phyloP scores from a whole-genome alignment of 1,139 yeast species.

The Meyerozyma carpophila region DNA sequence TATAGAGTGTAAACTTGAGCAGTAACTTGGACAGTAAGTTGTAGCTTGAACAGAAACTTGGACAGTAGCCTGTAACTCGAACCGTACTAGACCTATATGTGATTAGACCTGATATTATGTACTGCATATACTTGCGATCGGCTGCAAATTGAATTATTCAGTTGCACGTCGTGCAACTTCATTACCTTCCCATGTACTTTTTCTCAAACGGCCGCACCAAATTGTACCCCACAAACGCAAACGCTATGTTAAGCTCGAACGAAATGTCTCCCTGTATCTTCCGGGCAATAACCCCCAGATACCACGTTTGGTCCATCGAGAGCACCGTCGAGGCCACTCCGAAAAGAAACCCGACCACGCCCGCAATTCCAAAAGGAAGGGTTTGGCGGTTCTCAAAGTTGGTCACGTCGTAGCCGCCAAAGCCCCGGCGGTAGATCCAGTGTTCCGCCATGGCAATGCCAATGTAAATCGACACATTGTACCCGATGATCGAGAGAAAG shows the following conservation, averaged over 20 bases:
- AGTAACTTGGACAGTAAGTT: too few species aligned
- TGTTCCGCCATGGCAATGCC: constrained; percentile 25
- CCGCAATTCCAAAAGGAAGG: constrained; percentile 24
- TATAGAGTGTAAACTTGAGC: too few species aligned
- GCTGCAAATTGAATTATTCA: too few species aligned
- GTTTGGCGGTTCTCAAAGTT: constrained; percentile 17
- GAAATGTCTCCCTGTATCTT: constrained; percentile 25
- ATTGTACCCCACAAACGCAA: constrained; percentile 21
- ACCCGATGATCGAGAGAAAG: constrained; percentile 25
- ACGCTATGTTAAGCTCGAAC: constrained; percentile 20
- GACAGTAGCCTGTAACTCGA: too few species aligned
- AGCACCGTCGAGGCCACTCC: constrained; percentile 26
- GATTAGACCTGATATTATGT: too few species aligned
- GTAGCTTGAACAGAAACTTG: too few species aligned
- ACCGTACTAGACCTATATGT: too few species aligned
- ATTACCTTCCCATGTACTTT: constrained; percentile 14
- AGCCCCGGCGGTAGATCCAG: constrained; percentile 20
- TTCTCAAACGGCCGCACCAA: constrained; percentile 22
- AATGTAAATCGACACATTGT: constrained; percentile 25
- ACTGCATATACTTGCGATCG: too few species aligned
- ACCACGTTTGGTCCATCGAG: constrained; percentile 28
- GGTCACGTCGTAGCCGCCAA: constrained; percentile 18
- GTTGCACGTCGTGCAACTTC: not conserved
- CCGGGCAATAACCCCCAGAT: constrained; percentile 22
- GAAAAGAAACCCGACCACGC: constrained; percentile 19